These are phyloP conservation scores for Lablab purpureus DNA, from an alignment of 306 rosid genomes.

Conservation along the genomic window DNA sequence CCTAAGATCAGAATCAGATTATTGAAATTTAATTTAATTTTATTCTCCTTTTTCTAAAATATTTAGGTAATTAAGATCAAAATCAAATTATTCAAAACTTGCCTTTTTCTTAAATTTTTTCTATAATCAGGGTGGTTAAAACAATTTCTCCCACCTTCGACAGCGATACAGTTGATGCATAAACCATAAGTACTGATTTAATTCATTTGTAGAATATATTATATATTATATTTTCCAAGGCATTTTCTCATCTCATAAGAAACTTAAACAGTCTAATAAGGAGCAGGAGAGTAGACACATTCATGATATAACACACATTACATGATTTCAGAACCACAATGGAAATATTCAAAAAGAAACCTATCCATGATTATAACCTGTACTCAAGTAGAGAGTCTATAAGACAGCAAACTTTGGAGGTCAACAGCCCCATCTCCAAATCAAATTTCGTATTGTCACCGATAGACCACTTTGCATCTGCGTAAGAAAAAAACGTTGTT, in stretches of 20 bases:
- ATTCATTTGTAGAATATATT: background rate
- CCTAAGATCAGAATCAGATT: background rate
- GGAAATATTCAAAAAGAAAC: slow-evolving; percentile 21
- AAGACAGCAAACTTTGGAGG: slow-evolving; percentile 78
- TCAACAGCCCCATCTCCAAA: slow-evolving; percentile 59
- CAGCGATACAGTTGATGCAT: background rate
- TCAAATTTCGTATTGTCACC: slow-evolving; percentile 50
- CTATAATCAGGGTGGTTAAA: too few relatives aligned
- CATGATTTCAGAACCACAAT: slow-evolving; percentile 25
- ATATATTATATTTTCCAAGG: background rate
- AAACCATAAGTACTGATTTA: background rate
- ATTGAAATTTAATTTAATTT: too few relatives aligned
- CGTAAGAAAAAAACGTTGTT: slow-evolving; percentile 26
- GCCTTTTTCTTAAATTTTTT: too few relatives aligned
- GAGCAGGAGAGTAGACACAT: slow-evolving; percentile 13
- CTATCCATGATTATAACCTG: slow-evolving; percentile 58
- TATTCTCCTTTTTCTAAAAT: too few relatives aligned
- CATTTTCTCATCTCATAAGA: background rate
- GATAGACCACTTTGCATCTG: slow-evolving; percentile 65
- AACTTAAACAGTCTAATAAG: slow-evolving; percentile 5
- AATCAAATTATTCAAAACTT: too few relatives aligned
- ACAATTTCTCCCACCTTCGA: background rate
- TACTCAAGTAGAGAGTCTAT: slow-evolving; percentile 72
- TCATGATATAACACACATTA: slow-evolving; percentile 14
- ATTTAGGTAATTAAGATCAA: too few relatives aligned